Evolutionary conservation across 2,329 filamentous ascomycete genomes (phyloP).

Genomic region (Colletotrichum brevisporum): DNA sequence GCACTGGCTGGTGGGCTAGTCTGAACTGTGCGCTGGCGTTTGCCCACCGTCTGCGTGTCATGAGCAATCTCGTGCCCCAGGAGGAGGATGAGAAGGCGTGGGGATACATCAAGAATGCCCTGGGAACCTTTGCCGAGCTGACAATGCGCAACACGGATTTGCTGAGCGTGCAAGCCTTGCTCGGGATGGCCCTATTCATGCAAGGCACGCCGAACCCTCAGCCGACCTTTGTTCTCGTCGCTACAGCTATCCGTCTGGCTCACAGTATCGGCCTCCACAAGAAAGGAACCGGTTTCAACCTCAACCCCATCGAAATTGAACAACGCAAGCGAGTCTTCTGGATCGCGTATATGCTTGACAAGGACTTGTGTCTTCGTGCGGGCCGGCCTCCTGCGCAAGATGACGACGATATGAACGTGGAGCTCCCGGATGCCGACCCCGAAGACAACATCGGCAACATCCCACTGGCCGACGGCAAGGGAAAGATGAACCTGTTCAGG

Average conservation of each 20-base stretch:
- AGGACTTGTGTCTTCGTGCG: slow-evolving; percentile 72
- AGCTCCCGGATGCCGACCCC: slow-evolving; percentile 91
- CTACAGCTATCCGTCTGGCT: slow-evolving; percentile 89
- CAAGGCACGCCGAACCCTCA: slow-evolving; percentile 98
- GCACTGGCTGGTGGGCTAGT: slow-evolving; percentile 98
- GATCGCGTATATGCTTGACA: slow-evolving; percentile 77
- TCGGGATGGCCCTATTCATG: slow-evolving; percentile 95
- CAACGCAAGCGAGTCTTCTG: slow-evolving; percentile 80
- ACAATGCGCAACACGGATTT: slow-evolving; percentile 97
- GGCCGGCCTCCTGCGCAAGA: slow-evolving; percentile 73
- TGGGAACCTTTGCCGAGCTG: slow-evolving; percentile 92
- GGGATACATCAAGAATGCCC: slow-evolving; percentile 96
- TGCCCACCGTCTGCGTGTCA: slow-evolving; percentile 90
- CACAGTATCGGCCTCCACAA: slow-evolving; percentile 98
- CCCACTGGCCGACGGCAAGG: slow-evolving; percentile 87
- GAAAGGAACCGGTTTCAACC: slow-evolving; percentile 89
- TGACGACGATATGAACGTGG: slow-evolving; percentile 90
- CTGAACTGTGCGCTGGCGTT: slow-evolving; percentile 96
- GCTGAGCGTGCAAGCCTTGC: slow-evolving; percentile 90
- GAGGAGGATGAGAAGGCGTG: slow-evolving; percentile 96
- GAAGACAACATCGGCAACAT: slow-evolving; percentile 96
- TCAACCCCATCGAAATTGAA: slow-evolving; percentile 94
- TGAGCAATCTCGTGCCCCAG: slow-evolving; percentile 92
- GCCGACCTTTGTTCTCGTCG: slow-evolving; percentile 90
- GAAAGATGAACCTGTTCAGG: slow-evolving; percentile 95